These are phyloP conservation scores for Takashimella koratensis DNA, from an alignment of 1,284 basidiomycete species.

Conservation along the genomic window DNA sequence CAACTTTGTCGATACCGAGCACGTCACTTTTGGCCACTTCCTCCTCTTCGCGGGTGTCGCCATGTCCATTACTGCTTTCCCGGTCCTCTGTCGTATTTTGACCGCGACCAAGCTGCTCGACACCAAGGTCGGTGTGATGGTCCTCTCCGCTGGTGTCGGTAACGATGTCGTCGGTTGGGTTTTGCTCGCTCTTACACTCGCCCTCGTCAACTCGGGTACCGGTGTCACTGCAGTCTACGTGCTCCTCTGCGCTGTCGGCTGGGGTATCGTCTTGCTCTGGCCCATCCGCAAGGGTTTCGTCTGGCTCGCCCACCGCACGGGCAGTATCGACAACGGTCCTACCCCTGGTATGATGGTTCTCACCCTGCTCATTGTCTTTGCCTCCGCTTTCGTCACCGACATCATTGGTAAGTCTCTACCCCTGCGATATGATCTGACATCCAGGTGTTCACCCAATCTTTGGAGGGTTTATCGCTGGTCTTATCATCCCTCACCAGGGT, in stretches of 20 bases:
- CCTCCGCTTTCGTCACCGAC: slow-evolving; percentile 81
- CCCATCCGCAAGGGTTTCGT: slow-evolving; percentile 60
- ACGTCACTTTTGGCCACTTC: slow-evolving; percentile 74
- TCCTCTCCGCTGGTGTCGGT: slow-evolving; percentile 87
- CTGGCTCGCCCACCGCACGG: slow-evolving; percentile 73
- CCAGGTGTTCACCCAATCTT: slow-evolving; percentile 70
- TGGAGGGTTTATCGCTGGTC: slow-evolving; percentile 78
- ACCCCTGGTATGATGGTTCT: slow-evolving; percentile 74
- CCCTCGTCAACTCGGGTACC: slow-evolving; percentile 71
- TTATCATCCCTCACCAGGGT: slow-evolving; percentile 83
- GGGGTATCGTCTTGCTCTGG: slow-evolving; percentile 74
- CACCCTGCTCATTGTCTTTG: slow-evolving; percentile 68
- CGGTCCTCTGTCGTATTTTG: slow-evolving; percentile 75
- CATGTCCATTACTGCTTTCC: slow-evolving; percentile 89
- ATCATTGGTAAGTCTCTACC: slow-evolving; percentile 62
- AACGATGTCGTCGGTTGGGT: slow-evolving; percentile 74
- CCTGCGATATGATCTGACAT: not conserved
- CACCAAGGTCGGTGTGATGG: slow-evolving; percentile 88
- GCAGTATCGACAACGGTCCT: slow-evolving; percentile 68
- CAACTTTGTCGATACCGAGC: slow-evolving; percentile 61
- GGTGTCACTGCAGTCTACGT: slow-evolving; percentile 71
- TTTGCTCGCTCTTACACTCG: slow-evolving; percentile 73
- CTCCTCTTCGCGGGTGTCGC: slow-evolving; percentile 89
- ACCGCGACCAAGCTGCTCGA: slow-evolving; percentile 68
- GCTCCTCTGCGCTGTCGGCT: slow-evolving; percentile 74